These are phyloP conservation scores for Nicotiana tomentosiformis DNA, from an alignment of 257 asterid genomes.

Conservation along the genomic window DNA sequence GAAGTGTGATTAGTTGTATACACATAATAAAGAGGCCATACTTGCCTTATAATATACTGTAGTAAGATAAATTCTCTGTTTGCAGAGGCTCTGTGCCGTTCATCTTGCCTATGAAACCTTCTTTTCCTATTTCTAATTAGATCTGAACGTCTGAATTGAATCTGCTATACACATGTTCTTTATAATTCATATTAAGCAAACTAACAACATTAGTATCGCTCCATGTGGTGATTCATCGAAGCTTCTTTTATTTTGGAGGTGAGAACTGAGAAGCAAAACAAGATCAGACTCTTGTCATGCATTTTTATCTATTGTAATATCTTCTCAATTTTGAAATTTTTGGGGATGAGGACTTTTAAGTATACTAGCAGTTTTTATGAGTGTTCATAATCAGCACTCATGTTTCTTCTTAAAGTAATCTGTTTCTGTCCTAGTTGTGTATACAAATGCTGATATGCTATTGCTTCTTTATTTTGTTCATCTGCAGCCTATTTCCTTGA, in stretches of 20 bases:
- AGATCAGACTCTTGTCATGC: background rate
- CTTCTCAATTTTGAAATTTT: slow-evolving; percentile 1
- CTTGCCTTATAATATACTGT: background rate
- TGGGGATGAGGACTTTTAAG: background rate
- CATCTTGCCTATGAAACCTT: background rate
- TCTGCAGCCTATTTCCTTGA: slow-evolving; percentile 70
- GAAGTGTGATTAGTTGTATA: background rate
- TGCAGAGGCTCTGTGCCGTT: background rate
- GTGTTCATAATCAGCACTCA: background rate
- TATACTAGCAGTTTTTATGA: background rate
- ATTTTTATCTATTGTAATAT: background rate
- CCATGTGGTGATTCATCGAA: background rate
- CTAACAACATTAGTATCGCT: background rate
- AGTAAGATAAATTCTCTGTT: background rate
- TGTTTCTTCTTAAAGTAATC: background rate
- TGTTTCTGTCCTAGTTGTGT: background rate
- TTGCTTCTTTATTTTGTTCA: background rate
- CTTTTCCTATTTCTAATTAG: background rate
- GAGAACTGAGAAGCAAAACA: background rate
- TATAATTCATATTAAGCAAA: too few species aligned
- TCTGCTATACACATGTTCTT: background rate
- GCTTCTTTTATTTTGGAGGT: background rate
- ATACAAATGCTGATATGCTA: background rate
- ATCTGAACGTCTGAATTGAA: background rate
- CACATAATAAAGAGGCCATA: background rate